Evolutionary conservation across 2,329 filamentous ascomycete species (phyloP).

Genomic region (Geosmithia morbida): DNA sequence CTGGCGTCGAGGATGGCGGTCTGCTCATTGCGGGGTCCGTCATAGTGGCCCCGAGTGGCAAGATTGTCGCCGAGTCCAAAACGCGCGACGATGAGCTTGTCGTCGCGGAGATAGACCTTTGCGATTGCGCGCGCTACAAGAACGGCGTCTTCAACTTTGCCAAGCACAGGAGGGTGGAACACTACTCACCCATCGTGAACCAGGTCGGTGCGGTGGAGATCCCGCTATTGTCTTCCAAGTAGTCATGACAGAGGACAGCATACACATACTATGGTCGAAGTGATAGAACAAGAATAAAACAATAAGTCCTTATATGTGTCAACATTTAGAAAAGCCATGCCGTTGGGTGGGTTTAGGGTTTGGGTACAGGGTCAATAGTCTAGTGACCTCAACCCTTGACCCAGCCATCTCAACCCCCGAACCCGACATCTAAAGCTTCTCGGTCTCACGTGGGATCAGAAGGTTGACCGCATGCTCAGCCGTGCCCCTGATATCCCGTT

Average conservation of each 20-base stretch:
- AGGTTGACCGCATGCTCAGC: background rate
- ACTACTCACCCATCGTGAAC: slow-evolving; percentile 21
- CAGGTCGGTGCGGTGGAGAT: slow-evolving; percentile 19
- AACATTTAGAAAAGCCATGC: too few species aligned
- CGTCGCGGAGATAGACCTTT: slow-evolving; percentile 32
- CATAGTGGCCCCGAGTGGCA: slow-evolving; percentile 31
- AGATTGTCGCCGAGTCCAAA: slow-evolving; percentile 31
- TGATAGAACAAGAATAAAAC: too few species aligned
- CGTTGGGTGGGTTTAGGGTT: too few species aligned
- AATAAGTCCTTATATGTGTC: too few species aligned
- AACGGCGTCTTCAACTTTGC: slow-evolving; percentile 29
- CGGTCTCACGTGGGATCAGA: too few species aligned
- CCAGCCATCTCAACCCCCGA: too few species aligned
- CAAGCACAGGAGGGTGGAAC: slow-evolving; percentile 24
- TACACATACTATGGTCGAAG: too few species aligned
- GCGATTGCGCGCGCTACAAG: slow-evolving; percentile 29
- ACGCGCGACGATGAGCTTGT: slow-evolving; percentile 33
- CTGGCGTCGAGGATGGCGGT: slow-evolving; percentile 28
- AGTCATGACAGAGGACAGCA: background rate
- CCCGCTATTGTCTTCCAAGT: background rate
- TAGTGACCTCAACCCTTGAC: too few species aligned
- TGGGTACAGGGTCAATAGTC: too few species aligned
- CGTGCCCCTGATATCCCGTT: too few species aligned
- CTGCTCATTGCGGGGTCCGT: slow-evolving; percentile 30
- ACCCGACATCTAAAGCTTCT: too few species aligned